Percentiles rank a stretch among this genome's conserved stretches.
Conservation (phyloP, 2,329 filamentous ascomycete species). For the Colletotrichum shisoi region DNA sequence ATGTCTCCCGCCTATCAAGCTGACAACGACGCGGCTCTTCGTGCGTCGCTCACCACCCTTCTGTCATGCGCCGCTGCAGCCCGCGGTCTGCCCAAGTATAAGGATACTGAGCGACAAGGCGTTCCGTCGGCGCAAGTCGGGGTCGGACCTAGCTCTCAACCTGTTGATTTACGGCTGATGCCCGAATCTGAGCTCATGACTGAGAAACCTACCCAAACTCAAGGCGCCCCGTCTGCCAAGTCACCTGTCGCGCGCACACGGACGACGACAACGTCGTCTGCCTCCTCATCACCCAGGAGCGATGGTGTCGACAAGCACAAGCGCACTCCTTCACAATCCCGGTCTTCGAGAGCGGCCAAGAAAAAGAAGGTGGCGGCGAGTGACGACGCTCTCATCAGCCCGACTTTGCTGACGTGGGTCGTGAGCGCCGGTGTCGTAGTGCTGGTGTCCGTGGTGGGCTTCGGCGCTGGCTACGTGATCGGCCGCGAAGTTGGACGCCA, state of each 20-base stretch:
- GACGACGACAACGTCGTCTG: conserved; percentile 40
- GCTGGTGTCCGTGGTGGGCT: conserved; percentile 72
- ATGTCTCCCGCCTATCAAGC: conserved; percentile 79
- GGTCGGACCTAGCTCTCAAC: conserved; percentile 59
- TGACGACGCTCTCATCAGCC: conserved; percentile 59
- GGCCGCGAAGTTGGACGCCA: conserved; percentile 71
- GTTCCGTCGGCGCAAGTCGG: conserved; percentile 48
- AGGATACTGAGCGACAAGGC: conserved; percentile 50
- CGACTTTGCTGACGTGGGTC: conserved; percentile 70
- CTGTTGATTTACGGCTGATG: conserved; percentile 66
- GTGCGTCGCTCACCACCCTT: conserved; percentile 91
- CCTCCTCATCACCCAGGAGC: conserved; percentile 37
- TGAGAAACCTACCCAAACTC: conserved; percentile 44
- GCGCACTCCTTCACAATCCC: conserved; percentile 51
- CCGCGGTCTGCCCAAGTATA: conserved; percentile 76
- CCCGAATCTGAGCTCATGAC: conserved; percentile 67
- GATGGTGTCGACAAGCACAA: conserved; percentile 58
- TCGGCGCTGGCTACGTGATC: conserved; percentile 73
- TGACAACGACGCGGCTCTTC: conserved; percentile 90
- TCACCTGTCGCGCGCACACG: conserved; percentile 45
- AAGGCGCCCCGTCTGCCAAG: conserved; percentile 36
- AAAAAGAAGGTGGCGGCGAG: conserved; percentile 63
- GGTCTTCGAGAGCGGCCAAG: conserved; percentile 59
- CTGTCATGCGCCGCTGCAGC: conserved; percentile 95
- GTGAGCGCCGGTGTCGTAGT: conserved; percentile 73